Evolutionary conservation across 768 basidiomycete species (phyloP), one percentile per base, ranked within the genome.

Genomic region (Flagelloscypha sp.): DNA sequence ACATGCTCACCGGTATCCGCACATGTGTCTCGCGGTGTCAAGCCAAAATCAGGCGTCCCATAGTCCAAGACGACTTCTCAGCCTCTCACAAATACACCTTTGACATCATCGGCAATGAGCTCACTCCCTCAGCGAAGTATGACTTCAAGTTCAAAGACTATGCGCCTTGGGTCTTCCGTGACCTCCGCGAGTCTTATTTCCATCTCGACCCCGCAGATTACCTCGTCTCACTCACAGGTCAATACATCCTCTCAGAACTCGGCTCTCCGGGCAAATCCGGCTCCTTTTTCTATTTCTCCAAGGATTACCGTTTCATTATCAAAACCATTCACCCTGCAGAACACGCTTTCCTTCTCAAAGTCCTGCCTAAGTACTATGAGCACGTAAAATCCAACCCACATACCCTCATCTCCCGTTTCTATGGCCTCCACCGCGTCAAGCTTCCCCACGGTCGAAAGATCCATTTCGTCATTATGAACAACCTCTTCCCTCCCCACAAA

Each of bases 61-160:
- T 99, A 25, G 84, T 83, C 8, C 71, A 77, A 32, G 86, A 86
- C 21, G 94, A 99, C 58, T 99, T 89, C 49, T 65, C 65, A 0
- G 85, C 92, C 8, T 69, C 76, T 33, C 92, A 98, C 60, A 98
- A 97, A 58, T 98, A 77, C 58, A 92, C 89, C 1, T 98, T 98
- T 54, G 95, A 99, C 57, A 89, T 99, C 46, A 74, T 95, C 50
- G 95, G 95, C 15, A 98, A 99, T 58, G 95, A 99, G 61, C 70
- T 99, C 17, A 98, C 95, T 9, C 95, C 95, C 0, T 95, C 92
- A 0, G 93, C 94, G 4, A 84, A 82, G 63, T 99, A 99, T 62
- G 95, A 98, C 58, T 98, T 98, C 73, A 99, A 99, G 61, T 98
- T 98, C 71, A 98, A 98, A 58, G 94, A 99, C 55, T 99, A 98